Conservation (phyloP, 2,329 filamentous ascomycete species). For the Exophiala dermatitidis region DNA sequence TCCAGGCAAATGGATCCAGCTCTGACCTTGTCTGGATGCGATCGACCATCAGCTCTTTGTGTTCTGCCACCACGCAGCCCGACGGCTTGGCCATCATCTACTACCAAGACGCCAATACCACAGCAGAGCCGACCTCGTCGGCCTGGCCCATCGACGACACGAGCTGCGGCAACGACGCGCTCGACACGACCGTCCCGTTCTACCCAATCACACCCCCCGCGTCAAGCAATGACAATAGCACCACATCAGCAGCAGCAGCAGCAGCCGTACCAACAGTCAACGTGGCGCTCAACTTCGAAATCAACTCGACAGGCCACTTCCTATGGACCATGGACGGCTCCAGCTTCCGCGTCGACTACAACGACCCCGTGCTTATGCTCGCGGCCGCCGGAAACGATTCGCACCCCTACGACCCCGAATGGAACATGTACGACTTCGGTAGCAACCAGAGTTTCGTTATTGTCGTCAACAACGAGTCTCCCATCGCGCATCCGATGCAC, state of each 20-base stretch:
- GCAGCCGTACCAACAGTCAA: constrained; percentile 24
- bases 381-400: constrained; percentile 10
- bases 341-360: constrained; percentile 30
- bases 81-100: constrained; percentile 26
- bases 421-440: constrained; percentile 21
- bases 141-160: constrained; percentile 13
- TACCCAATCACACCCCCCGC: constrained; percentile 20
- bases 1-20: constrained; percentile 17
- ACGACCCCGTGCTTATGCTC: constrained; percentile 15
- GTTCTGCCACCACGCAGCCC: constrained; percentile 16
- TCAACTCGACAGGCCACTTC: constrained; percentile 26
- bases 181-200: constrained; percentile 25
- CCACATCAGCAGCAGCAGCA: no score
- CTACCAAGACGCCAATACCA: constrained; percentile 23
- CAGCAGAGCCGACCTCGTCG: constrained; percentile 15
- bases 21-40: constrained; percentile 31
- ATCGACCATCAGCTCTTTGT: constrained; percentile 27
- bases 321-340: constrained; percentile 29
- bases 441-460: constrained; percentile 14
- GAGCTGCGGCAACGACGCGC: constrained; percentile 25
- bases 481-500: constrained; percentile 35
- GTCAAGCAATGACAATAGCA: constrained; percentile 12
- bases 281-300: constrained; percentile 24
- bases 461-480: constrained; percentile 23
- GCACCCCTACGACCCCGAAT: constrained; percentile 8